Evolutionary conservation across 2,329 filamentous ascomycete genomes (phyloP).

Genomic region (Colletotrichum tropicale): DNA sequence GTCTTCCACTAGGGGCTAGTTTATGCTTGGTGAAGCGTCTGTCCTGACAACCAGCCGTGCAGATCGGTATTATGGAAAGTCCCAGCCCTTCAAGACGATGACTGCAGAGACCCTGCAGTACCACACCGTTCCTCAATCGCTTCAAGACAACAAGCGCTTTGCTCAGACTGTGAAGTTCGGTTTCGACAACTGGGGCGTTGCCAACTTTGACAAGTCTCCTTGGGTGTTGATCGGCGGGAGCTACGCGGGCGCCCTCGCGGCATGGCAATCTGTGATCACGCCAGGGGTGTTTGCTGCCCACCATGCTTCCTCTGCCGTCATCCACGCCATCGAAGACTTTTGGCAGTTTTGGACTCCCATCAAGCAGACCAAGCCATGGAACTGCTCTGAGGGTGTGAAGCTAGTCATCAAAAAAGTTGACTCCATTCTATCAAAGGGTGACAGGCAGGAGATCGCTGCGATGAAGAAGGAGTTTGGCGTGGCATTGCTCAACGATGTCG

Average conservation of each 20-base stretch:
- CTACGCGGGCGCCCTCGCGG: conserved; percentile 54
- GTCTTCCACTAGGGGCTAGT: too few relatives aligned
- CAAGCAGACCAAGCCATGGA: conserved; percentile 29
- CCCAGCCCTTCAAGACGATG: conserved; percentile 1
- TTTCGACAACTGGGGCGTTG: conserved; percentile 33
- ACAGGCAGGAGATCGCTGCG: neutral
- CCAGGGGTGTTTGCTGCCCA: conserved; percentile 57
- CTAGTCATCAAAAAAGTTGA: conserved; percentile 51
- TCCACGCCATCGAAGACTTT: conserved; percentile 49
- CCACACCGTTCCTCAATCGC: conserved; percentile 9
- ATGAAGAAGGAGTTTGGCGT: conserved; percentile 14
- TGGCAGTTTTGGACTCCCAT: conserved; percentile 54
- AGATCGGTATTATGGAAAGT: conserved; percentile 18
- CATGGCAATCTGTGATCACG: conserved; percentile 48
- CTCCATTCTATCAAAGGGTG: conserved; percentile 31
- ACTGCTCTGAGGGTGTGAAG: conserved; percentile 51
- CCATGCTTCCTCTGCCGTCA: conserved; percentile 52
- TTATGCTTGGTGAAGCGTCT: neutral
- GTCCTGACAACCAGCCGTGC: neutral
- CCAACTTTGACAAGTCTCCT: conserved; percentile 45
- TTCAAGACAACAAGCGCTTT: conserved; percentile 16
- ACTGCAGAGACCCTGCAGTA: conserved; percentile 19
- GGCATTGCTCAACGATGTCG: neutral
- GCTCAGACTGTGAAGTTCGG: conserved; percentile 37
- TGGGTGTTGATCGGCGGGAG: conserved; percentile 59